phyloP scores from a whole-genome alignment of 2,329 filamentous ascomycete genomes.

The Nemania serpens region DNA sequence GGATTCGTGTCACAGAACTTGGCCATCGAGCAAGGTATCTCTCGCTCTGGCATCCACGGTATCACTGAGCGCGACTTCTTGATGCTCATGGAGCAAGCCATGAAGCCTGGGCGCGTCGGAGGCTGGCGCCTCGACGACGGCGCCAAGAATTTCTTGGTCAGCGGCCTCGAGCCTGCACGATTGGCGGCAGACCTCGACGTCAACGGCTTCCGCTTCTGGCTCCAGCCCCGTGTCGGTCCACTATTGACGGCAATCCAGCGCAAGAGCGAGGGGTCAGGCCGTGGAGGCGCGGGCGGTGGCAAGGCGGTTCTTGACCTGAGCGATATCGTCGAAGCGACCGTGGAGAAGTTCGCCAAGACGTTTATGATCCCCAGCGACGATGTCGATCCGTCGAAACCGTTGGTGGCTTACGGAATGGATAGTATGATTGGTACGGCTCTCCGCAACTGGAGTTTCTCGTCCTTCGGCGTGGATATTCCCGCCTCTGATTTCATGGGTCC shows the following conservation, averaged over 20 bases:
- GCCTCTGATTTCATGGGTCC: constrained; percentile 23
- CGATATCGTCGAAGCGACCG: constrained; percentile 20
- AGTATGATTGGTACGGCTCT: constrained; percentile 27
- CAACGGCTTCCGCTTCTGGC: constrained; percentile 25
- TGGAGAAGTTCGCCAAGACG: constrained; percentile 26
- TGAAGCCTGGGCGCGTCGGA: constrained; percentile 20
- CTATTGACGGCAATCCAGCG: constrained; percentile 21
- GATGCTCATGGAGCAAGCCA: constrained; percentile 25
- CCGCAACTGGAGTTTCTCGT: constrained; percentile 26
- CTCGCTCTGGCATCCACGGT: constrained; percentile 23
- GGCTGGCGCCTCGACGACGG: constrained; percentile 21
- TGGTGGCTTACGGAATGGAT: constrained; percentile 26
- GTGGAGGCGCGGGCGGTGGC: constrained; percentile 16
- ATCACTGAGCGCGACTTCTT: constrained; percentile 26
- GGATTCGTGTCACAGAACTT: constrained; percentile 24
- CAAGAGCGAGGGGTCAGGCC: constrained; percentile 19
- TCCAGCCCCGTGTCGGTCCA: constrained; percentile 21
- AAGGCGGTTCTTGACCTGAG: constrained; percentile 18
- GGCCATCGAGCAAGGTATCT: constrained; percentile 24
- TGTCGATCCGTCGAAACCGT: constrained; percentile 22
- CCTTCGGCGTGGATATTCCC: constrained; percentile 20
- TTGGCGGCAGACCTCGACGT: constrained; percentile 24
- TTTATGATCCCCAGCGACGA: constrained; percentile 23
- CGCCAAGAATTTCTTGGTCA: constrained; percentile 25
- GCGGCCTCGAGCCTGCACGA: constrained; percentile 22